Conservation (phyloP, 1,284 basidiomycete species). For the Ceratobasidium sp. region DNA sequence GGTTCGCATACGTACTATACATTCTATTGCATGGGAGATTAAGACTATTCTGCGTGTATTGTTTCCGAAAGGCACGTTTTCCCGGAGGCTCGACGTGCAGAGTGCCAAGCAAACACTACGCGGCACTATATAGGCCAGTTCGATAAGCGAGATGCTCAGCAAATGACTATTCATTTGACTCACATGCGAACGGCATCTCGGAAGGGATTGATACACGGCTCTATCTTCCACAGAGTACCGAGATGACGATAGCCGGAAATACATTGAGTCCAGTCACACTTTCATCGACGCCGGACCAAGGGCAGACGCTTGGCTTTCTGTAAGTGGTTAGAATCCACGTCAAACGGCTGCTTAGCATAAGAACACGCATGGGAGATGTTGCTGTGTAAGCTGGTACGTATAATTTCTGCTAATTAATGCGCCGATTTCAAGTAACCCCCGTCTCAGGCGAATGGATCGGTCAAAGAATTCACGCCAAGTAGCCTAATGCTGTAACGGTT, state of each 20-base stretch:
- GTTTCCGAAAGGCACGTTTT: too few relatives aligned
- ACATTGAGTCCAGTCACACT: neutral
- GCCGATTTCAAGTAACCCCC: neutral
- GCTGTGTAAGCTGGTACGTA: neutral
- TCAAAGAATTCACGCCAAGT: neutral
- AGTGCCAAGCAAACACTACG: too few relatives aligned
- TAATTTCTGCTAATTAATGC: neutral
- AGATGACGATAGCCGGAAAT: conserved; percentile 11
- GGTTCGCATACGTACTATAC: too few relatives aligned
- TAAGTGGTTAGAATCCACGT: neutral
- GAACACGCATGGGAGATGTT: neutral
- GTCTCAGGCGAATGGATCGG: neutral
- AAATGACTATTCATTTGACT: too few relatives aligned
- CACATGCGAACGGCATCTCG: too few relatives aligned
- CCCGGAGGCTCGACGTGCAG: too few relatives aligned
- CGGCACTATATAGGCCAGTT: too few relatives aligned
- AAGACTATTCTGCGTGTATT: too few relatives aligned
- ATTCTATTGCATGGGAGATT: too few relatives aligned
- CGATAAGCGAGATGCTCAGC: too few relatives aligned
- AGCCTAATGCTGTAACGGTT: neutral
- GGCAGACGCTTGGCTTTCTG: neutral
- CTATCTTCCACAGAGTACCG: neutral
- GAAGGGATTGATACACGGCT: too few relatives aligned
- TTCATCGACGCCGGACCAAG: neutral
- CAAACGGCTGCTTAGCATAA: neutral